Evolutionary conservation across 805 yeast species (phyloP), one percentile per base, ranked within the genome.

Genomic region (Brettanomyces nanus): DNA sequence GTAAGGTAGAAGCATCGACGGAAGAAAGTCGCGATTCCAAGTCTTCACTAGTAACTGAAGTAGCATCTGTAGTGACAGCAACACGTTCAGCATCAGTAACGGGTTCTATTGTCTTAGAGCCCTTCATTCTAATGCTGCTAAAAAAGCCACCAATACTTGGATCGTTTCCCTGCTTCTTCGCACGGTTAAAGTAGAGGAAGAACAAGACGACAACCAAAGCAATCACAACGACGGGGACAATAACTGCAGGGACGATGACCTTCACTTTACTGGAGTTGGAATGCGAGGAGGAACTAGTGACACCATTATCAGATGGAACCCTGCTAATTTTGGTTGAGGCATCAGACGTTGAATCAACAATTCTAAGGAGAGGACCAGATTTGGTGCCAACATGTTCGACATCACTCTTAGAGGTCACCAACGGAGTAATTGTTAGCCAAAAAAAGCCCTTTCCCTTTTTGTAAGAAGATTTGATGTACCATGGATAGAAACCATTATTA

Each of bases 241-340:
- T 59, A 11, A 66, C 69, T 11, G 69, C 68, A 36, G 71, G 69
- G 11, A 60, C 69, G 31, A 66, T 61, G 3, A 47, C 51, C 37
- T 54, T 56, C 14, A 55, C 58, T 1, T 58, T 56, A 22, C 32
- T 44, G 5, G 39, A 32, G 9, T 40, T 29, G n/a, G 48, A 33
- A 2, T 53, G 40, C 2, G 53, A 40, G 13, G 49, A 33, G n/a
- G 41, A 35, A 11, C 22, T 29, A 15, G 25, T 17, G n/a, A 41
- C 39, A 5, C 56, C 60, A 37, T 62, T 64, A 33, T 68, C 73
- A 1, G 69, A 62, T 21, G 71, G 71, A 5, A 65, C 56, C 47
- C 65, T 57, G 5, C 44, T 37, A 36, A 66, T 65, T 1, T 51
- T 41, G 4, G 53, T 36, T 17, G 40, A 19, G 3, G 63, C 68